These are phyloP conservation scores for Scedosporium boydii DNA, from an alignment of 2,329 filamentous ascomycete species.

Conservation along the genomic window DNA sequence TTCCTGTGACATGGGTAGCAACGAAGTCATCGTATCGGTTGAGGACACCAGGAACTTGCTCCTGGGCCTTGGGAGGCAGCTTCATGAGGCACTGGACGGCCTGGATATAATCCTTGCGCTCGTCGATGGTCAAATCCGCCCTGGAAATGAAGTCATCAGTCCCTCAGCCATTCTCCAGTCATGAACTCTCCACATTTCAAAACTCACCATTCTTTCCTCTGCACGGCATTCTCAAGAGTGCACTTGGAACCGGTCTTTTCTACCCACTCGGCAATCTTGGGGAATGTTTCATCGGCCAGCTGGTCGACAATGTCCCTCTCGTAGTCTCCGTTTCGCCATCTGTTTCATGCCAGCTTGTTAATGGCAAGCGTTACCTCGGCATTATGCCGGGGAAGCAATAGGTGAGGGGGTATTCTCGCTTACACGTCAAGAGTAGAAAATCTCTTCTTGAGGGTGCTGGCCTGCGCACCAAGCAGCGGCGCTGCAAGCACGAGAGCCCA, in stretches of 20 bases:
- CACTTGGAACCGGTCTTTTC: conserved; percentile 6
- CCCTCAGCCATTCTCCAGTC: not conserved
- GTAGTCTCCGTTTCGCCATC: not conserved
- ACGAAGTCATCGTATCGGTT: conserved; percentile 41
- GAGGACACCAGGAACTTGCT: conserved; percentile 29
- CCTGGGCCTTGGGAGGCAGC: conserved; percentile 23
- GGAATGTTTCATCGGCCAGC: conserved; percentile 9
- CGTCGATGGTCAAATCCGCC: conserved; percentile 14
- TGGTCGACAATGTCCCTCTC: conserved; percentile 9
- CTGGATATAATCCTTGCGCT: conserved; percentile 28
- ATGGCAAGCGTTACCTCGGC: too few relatives aligned
- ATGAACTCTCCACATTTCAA: not conserved
- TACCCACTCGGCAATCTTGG: conserved; percentile 9
- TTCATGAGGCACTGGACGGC: conserved; percentile 34
- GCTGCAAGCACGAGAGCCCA: not conserved
- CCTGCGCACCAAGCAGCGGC: not conserved
- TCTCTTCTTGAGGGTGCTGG: not conserved
- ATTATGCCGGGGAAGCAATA: too few relatives aligned
- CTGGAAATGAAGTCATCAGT: conserved; percentile 7
- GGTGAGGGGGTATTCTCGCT: not conserved
- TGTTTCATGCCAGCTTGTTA: not conserved
- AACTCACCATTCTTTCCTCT: conserved; percentile 4
- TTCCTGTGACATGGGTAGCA: conserved; percentile 37
- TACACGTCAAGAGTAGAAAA: not conserved
- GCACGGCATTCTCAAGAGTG: conserved; percentile 10